Percentiles rank a stretch among this genome's conserved stretches.
These are phyloP conservation scores for Caloboletus firmus DNA, from an alignment of 1,284 basidiomycete species.

Conservation along the genomic window DNA sequence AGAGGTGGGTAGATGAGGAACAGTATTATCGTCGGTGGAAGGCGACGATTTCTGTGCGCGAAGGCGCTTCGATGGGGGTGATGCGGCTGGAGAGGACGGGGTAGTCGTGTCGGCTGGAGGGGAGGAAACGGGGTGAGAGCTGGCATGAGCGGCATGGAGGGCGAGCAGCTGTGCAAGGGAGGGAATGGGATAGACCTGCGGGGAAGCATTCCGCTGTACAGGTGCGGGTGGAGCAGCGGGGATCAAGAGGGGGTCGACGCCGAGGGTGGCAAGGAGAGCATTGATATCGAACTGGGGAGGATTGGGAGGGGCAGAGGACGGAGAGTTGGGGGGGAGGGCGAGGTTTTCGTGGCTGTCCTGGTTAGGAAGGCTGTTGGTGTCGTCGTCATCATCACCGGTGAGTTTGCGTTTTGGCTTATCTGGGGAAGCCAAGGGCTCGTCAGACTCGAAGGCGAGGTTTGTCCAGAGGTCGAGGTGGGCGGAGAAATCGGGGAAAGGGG, in stretches of 20 bases:
- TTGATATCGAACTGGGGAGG: constrained; percentile 51
- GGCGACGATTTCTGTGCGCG: constrained; percentile 23
- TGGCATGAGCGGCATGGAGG: constrained; percentile 45
- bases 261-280: constrained; percentile 59
- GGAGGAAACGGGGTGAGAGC: constrained; percentile 23
- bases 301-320: constrained; percentile 11
- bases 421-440: constrained; percentile 53
- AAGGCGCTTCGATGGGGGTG: constrained; percentile 23
- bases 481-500: constrained; percentile 67
- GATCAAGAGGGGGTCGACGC: constrained; percentile 55
- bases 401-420: constrained; percentile 35
- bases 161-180: constrained; percentile 68
- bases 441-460: constrained; percentile 74
- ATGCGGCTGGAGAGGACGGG: constrained; percentile 1
- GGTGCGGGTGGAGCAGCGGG: constrained; percentile 24
- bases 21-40: constrained; percentile 41
- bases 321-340: constrained; percentile 45
- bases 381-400: constrained; percentile 46
- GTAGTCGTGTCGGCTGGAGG: constrained; percentile 23
- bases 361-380: constrained; percentile 41
- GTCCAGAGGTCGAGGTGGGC: constrained; percentile 86
- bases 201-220: constrained; percentile 12
- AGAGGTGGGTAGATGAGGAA: constrained; percentile 38
- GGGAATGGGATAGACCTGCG: constrained; percentile 36
- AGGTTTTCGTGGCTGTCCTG: constrained; percentile 60